Base-by-base conservation (phyloP, 2,329 filamentous ascomycete species). In the Fusarium chlamydosporum region DNA sequence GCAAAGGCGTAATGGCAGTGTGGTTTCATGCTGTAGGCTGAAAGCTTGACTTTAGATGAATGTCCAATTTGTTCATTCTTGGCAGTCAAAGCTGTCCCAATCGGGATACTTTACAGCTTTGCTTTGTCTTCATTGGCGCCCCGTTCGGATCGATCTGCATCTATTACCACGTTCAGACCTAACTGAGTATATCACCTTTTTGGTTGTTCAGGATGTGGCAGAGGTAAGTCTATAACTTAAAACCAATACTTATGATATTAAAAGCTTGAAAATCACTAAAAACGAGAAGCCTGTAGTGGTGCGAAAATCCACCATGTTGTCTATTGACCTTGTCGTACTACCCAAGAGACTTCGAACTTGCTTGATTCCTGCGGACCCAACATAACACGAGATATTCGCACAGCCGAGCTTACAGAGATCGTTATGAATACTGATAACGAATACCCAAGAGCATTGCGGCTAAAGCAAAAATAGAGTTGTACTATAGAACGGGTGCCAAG, bases 151-250 rank as follows among this genome's bases (percentile, higher is more conserved):
- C 61, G 60, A 58, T 58, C 60, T 63, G 58, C 60, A 50, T 63
- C 58, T 67, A 78, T 76, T 66, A 76, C 77, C 5, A 2, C 11
- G 7, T 13, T 6, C 5, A 4, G 7, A 23, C 15, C 11, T 15
- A 8, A 29, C 12, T 41, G 11, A 3, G n/a, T 18, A 3, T 48
- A 26, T 8, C 12, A 7, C 26, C 20, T 37, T 48, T 23, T 23
- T 23, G 5, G 7, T 16, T 9, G 2, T 12, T 11, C 20, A 4
- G 4, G 10, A 34, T 12, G 9, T n/a, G 11, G 7, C 29, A 29
- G 4, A 29, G 10, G 29, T 29, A 9, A 4, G 29, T 29, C 11
- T 3, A 9, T 29, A 2, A 29, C 10, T 29, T 29, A 9, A 8
- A 11, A 29, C 10, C 8, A 11, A 29, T 10, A 11, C 11, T 3